Conservation (phyloP, 805 yeast genomes). For the Yamadazyma phyllophila region DNA sequence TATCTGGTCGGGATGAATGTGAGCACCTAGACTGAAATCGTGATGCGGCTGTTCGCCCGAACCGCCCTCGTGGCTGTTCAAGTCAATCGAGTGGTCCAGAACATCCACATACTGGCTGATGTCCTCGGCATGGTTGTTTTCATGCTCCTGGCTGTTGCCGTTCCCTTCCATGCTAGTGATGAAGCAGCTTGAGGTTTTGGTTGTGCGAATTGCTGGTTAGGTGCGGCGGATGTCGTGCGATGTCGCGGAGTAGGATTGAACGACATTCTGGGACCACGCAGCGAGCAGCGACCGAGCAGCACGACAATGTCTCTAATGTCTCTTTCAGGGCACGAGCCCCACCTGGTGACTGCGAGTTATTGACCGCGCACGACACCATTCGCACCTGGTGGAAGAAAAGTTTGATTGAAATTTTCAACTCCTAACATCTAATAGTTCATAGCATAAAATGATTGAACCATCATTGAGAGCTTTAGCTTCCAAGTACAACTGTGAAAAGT, state of each 20-base stretch:
- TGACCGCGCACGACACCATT: not conserved
- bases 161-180: not conserved
- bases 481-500: slow-evolving; percentile 99
- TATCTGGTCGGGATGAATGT: not conserved
- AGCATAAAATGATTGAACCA: slow-evolving; percentile 84
- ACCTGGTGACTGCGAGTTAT: not conserved
- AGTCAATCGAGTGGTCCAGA: not conserved
- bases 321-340: not conserved
- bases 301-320: not conserved
- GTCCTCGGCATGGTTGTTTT: not conserved
- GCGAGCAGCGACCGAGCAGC: no score
- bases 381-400: slow-evolving; percentile 4
- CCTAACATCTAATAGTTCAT: slow-evolving; percentile 7
- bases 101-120: not conserved
- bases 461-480: slow-evolving; percentile 98
- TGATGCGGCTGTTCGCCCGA: not conserved
- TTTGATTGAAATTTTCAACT: slow-evolving; percentile 2
- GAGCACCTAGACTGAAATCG: no score
- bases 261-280: no score
- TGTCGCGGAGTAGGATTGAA: no score
- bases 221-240: not conserved
- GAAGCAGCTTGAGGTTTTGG: not conserved
- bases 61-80: not conserved
- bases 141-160: not conserved
- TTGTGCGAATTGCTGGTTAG: not conserved